A percentile compares a stretch with the other conserved stretches of the same genome.
Conservation (phyloP, 345 rosid genomes). For the Eutrema japonicum region DNA sequence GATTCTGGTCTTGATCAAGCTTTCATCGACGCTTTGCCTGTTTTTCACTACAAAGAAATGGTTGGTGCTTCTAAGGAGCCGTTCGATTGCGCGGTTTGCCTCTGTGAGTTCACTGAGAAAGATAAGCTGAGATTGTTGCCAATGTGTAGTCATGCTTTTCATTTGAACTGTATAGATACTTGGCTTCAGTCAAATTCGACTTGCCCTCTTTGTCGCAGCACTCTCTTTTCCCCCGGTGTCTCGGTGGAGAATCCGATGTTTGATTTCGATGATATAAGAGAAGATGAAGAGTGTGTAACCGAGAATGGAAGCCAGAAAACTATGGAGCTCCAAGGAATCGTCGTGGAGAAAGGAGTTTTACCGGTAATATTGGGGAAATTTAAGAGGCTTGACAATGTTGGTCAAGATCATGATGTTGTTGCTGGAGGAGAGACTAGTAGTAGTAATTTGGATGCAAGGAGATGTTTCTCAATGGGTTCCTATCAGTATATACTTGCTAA, state of each 20-base stretch:
- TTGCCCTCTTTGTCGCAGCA: constrained; percentile 81
- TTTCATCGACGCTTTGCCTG: constrained; percentile 86
- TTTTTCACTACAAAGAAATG: constrained; percentile 74
- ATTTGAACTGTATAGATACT: constrained; percentile 79
- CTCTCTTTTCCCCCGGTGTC: constrained; percentile 69
- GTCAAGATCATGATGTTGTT: constrained; percentile 40
- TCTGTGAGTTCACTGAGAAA: constrained; percentile 79
- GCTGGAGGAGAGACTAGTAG: constrained; percentile 82
- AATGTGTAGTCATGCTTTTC: constrained; percentile 89
- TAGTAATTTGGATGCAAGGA: constrained; percentile 76
- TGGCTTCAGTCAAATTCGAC: constrained; percentile 86
- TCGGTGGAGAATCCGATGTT: constrained; percentile 71
- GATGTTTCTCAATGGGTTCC: constrained; percentile 90
- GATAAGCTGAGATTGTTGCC: constrained; percentile 88
- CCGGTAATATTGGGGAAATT: constrained; percentile 87
- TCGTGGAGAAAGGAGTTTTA: constrained; percentile 64
- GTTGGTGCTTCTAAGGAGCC: constrained; percentile 70
- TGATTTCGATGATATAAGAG: constrained; percentile 69
- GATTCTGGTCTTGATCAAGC: constrained; percentile 94
- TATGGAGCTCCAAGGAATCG: constrained; percentile 63
- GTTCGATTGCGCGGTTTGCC: constrained; percentile 90
- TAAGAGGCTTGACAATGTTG: constrained; percentile 50
- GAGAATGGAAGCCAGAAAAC: constrained; percentile 57
- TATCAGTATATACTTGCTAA: constrained; percentile 77
- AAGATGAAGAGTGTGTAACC: constrained; percentile 56